Evolutionary conservation across 2,329 filamentous ascomycete genomes (phyloP).

Genomic region (Macrophomina tecta): DNA sequence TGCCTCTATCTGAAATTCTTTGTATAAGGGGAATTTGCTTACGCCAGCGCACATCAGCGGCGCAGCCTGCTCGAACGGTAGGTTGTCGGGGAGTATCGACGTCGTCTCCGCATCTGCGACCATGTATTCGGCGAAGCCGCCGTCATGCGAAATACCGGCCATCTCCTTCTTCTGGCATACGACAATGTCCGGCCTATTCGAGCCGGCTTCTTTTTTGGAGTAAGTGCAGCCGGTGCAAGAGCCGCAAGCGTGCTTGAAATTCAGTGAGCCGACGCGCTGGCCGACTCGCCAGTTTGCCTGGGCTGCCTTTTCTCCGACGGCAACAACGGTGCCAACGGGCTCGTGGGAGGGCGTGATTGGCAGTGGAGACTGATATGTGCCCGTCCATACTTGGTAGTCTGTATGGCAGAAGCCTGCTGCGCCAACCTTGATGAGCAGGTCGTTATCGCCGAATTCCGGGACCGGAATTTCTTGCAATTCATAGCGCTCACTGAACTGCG

Average conservation of each 20-base stretch:
- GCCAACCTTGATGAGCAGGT: constrained; percentile 35
- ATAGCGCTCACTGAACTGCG: constrained; percentile 29
- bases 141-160: constrained; percentile 39
- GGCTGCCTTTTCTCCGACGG: constrained; percentile 36
- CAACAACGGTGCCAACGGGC: constrained; percentile 39
- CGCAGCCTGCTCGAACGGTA: constrained; percentile 39
- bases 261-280: constrained; percentile 37
- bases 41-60: constrained; percentile 47
- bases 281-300: constrained; percentile 38
- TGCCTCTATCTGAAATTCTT: too few relatives aligned
- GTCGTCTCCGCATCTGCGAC: constrained; percentile 40
- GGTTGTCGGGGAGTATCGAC: constrained; percentile 33
- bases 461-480: constrained; percentile 25
- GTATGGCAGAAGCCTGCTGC: constrained; percentile 40
- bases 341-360: constrained; percentile 45
- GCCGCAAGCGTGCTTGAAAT: too few relatives aligned
- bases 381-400: constrained; percentile 37
- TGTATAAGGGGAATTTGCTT: constrained; percentile 24
- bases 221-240: too few relatives aligned
- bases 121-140: constrained; percentile 43
- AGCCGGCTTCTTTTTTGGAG: too few relatives aligned
- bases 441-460: constrained; percentile 33
- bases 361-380: constrained; percentile 34
- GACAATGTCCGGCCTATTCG: too few relatives aligned
- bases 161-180: constrained; percentile 37